Conservation (phyloP, 176 grass and related monocot genomes). For the Cocos nucifera region DNA sequence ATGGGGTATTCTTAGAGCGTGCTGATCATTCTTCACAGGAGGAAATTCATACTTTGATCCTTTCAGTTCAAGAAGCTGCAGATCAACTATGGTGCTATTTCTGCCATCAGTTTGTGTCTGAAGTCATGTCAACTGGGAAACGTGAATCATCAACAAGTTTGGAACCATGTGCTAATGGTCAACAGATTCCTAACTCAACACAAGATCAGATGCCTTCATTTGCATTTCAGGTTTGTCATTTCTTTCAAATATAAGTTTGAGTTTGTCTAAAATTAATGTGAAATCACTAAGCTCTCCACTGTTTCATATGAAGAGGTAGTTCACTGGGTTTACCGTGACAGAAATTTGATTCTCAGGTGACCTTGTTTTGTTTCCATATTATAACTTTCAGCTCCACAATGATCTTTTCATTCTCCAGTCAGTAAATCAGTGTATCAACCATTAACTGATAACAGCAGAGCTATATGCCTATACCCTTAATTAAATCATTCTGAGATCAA, state of each 20-base stretch:
- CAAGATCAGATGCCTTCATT: constrained; percentile 30
- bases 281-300: no score
- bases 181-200: neutral
- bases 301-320: no score
- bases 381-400: neutral
- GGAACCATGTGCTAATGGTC: neutral
- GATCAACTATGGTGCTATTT: constrained; percentile 32
- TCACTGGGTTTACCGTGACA: no score
- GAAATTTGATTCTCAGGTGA: no score
- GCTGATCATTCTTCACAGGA: neutral
- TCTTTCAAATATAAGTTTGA: neutral
- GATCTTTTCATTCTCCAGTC: neutral
- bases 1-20: no score
- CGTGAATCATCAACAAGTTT: constrained; percentile 2
- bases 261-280: no score
- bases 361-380: no score
- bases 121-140: constrained; percentile 19
- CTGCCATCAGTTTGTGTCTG: constrained; percentile 35
- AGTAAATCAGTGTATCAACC: no score
- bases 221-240: constrained; percentile 35
- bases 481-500: no score
- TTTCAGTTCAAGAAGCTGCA: constrained; percentile 29
- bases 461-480: no score
- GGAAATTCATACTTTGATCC: constrained; percentile 8
- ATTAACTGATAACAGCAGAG: no score